These are phyloP conservation scores for Termitomyces sp. DNA, from an alignment of 768 basidiomycete species.

Conservation along the genomic window DNA sequence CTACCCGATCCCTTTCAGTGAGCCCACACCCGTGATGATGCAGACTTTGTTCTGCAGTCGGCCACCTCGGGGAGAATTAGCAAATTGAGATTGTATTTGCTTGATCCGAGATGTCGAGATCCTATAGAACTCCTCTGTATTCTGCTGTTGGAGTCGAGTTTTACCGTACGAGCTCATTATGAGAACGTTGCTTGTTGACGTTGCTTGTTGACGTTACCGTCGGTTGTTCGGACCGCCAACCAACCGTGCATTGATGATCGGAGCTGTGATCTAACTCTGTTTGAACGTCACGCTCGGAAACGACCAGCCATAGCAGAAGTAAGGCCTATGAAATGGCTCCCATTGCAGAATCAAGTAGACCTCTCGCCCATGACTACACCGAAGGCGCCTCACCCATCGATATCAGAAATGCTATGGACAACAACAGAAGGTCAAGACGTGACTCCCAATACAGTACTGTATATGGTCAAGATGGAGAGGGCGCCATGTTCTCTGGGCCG, in stretches of 20 bases:
- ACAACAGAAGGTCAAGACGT: conserved; percentile 50
- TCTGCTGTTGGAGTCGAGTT: conserved; percentile 24
- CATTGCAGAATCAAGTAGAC: conserved; percentile 31
- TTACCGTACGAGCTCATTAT: conserved; percentile 36
- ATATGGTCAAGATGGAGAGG: conserved; percentile 58
- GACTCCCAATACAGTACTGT: conserved; percentile 64
- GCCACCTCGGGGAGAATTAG: conserved; percentile 44
- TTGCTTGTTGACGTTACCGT: neutral
- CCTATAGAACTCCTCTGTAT: conserved; percentile 51
- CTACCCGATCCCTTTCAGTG: conserved; percentile 87
- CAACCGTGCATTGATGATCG: too few relatives aligned
- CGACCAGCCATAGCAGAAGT: conserved; percentile 11
- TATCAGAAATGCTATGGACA: conserved; percentile 59
- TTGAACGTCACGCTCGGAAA: too few relatives aligned
- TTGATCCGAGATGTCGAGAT: conserved; percentile 64
- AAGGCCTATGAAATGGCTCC: conserved; percentile 40
- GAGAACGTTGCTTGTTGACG: conserved; percentile 1
- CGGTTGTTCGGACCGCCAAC: too few relatives aligned
- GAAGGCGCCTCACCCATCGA: conserved; percentile 81
- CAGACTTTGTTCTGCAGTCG: conserved; percentile 78
- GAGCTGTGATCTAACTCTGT: too few relatives aligned
- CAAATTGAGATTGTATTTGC: conserved; percentile 67
- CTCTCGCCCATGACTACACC: conserved; percentile 62
- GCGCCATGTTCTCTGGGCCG: conserved; percentile 77
- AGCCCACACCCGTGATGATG: conserved; percentile 86